These are phyloP conservation scores for Pontederia paniculata DNA, from an alignment of 176 grass and related monocot genomes.

Conservation along the genomic window DNA sequence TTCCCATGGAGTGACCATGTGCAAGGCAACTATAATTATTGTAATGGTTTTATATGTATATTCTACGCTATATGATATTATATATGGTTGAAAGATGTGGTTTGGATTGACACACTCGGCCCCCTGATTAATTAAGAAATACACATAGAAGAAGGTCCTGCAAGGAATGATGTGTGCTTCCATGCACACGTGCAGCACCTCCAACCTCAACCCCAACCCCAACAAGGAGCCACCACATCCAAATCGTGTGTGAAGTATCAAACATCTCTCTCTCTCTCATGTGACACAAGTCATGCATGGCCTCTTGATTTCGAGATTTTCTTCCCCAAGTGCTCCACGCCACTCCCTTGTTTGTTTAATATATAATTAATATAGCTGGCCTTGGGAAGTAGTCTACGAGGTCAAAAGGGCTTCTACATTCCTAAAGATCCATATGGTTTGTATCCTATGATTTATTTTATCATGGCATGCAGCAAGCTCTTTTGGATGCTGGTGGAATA, in stretches of 20 bases:
- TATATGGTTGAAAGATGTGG: too few relatives aligned
- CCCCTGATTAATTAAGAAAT: too few relatives aligned
- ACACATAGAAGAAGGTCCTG: too few relatives aligned
- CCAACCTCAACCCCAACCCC: background rate
- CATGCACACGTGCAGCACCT: background rate
- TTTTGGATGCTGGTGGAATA: conserved; percentile 35
- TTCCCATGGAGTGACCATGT: too few relatives aligned
- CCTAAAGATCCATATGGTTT: background rate
- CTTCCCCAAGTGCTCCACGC: background rate
- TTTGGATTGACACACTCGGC: too few relatives aligned
- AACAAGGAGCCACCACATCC: background rate
- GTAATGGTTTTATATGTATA: too few relatives aligned
- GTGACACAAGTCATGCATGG: background rate
- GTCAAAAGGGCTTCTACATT: conserved; percentile 38
- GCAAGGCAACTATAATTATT: too few relatives aligned
- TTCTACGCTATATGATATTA: too few relatives aligned
- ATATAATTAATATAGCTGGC: too few relatives aligned
- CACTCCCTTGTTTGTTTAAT: too few relatives aligned
- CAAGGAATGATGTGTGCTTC: background rate
- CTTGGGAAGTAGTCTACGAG: conserved; percentile 26
- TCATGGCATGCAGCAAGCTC: background rate
- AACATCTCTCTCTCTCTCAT: background rate
- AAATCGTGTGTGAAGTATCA: background rate
- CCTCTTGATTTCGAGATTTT: background rate
- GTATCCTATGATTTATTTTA: background rate